Conservation (phyloP, 1,139 yeast genomes). For the Nakaseomyces delphensis region DNA sequence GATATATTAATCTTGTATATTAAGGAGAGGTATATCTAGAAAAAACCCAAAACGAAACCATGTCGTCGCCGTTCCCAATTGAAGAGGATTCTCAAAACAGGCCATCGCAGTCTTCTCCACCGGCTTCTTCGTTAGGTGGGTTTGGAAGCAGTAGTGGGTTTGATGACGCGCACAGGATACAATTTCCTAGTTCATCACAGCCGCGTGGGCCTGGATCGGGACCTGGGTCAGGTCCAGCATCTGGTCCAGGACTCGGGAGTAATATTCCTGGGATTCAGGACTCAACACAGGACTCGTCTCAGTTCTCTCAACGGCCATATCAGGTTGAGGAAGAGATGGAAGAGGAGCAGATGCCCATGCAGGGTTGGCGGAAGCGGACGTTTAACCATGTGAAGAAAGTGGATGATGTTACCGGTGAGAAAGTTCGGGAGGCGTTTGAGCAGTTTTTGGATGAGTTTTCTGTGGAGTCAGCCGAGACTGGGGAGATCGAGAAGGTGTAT, state of each 20-base stretch:
- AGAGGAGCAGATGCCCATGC: conserved; percentile 23
- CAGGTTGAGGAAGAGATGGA: conserved; percentile 12
- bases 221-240: conserved; percentile 9
- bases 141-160: conserved; percentile 27
- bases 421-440: conserved; percentile 86
- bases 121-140: conserved; percentile 31
- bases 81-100: conserved; percentile 17
- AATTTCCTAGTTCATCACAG: conserved; percentile 32
- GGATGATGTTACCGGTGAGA: conserved; percentile 85
- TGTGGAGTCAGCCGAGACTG: conserved; percentile 18
- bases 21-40: too few species aligned
- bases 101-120: conserved; percentile 27
- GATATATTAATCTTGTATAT: too few species aligned
- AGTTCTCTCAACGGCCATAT: conserved; percentile 20
- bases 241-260: conserved; percentile 2
- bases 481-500: conserved; percentile 49
- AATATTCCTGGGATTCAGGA: conserved; percentile 2
- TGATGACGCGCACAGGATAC: conserved; percentile 23
- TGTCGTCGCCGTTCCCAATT: conserved; percentile 20
- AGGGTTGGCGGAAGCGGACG: conserved; percentile 30
- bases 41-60: conserved; percentile 3
- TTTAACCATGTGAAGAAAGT: conserved; percentile 74
- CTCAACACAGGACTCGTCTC: conserved; percentile 14
- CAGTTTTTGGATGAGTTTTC: conserved; percentile 62
- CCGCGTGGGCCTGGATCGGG: conserved; percentile 15